Percentiles rank a stretch among this genome's conserved stretches.
phyloP scores from a whole-genome alignment of 306 rosid species.

The Prunus salicina region DNA sequence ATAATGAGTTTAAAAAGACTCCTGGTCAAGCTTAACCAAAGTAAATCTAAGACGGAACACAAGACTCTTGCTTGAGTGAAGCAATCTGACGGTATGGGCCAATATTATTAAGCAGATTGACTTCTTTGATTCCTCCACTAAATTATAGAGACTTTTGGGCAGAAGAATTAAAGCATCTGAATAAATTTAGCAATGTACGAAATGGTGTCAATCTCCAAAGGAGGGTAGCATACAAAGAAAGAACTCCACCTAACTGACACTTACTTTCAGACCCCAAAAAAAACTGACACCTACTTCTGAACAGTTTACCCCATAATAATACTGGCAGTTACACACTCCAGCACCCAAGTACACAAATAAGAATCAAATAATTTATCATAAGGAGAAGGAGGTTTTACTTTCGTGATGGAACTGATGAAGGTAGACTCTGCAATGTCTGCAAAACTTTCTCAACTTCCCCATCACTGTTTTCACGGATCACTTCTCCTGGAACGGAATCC shows the following conservation, averaged over 20 bases:
- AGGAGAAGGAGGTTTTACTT: slow-evolving; percentile 48
- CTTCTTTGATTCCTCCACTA: background rate
- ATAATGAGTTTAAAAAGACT: background rate
- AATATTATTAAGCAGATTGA: background rate
- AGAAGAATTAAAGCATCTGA: background rate
- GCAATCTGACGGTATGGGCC: background rate
- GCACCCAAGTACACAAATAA: background rate
- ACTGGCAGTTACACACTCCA: background rate
- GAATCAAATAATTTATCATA: background rate
- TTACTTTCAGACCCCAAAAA: background rate
- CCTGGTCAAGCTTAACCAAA: background rate
- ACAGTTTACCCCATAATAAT: background rate
- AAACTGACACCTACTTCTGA: background rate
- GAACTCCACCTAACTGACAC: background rate
- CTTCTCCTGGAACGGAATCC: slow-evolving; percentile 85
- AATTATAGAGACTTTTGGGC: no score
- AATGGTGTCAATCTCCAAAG: background rate
- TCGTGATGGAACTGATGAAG: slow-evolving; percentile 60
- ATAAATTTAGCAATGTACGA: background rate
- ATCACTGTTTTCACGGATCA: slow-evolving; percentile 43
- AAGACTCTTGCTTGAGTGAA: background rate
- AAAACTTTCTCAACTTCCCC: slow-evolving; percentile 76
- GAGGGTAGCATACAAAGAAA: background rate
- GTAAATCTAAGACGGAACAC: background rate
- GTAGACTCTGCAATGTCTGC: slow-evolving; percentile 69